Base-by-base conservation (phyloP, 371 early-diverging fungal species). In the Mortierella sp. region DNA sequence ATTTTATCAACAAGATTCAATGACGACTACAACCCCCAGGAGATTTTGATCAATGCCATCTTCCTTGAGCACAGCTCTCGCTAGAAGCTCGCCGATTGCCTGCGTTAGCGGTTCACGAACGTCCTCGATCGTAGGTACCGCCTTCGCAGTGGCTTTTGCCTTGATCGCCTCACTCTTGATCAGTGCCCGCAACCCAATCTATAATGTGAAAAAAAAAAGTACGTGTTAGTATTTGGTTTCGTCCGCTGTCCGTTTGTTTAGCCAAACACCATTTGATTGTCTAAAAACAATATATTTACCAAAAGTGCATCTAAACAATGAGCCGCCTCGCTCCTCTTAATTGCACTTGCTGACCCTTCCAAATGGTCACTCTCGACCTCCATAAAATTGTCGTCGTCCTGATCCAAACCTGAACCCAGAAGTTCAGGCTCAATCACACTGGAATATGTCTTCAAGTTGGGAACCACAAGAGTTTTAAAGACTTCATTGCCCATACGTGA, bases 401-500 rank as follows among this genome's bases (percentile, higher is more conserved):
- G 63, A 40, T 59, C 62, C 62, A 62, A 61, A 16, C 64, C 75
- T 16, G 55, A 10, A 16, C 63, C 58, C 55, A 40, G 11, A 22
- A 75, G 64, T 16, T 75, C 75, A 11, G 75, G 79, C 16, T 87
- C 73, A 60, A 86, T 77, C 61, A 84, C 74, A 7, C 82, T 86
- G 22, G 87, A 84, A 72, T 92, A 92, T 32, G 89, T 90, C 67
- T 87, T 88, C 65, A 93, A 81, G 70, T 97, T 95, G 3, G 97
- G 97, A 16, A 93, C 79, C 4, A 97, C 63, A 47, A 96, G 81
- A 2, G 92, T 87, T 50, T 89, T 86, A 64, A 94, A 89, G 4
- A 94, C 94, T 79, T 94, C 93, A n/a, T 86, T 77, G 0, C 97
- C 97, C 22, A 98, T 88, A 10, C 87, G 85, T 24, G 91, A 85